A percentile compares a stretch with the other conserved stretches of the same genome.
These are phyloP conservation scores for Candida peoriensis DNA, from an alignment of 805 yeast genomes.

Conservation along the genomic window DNA sequence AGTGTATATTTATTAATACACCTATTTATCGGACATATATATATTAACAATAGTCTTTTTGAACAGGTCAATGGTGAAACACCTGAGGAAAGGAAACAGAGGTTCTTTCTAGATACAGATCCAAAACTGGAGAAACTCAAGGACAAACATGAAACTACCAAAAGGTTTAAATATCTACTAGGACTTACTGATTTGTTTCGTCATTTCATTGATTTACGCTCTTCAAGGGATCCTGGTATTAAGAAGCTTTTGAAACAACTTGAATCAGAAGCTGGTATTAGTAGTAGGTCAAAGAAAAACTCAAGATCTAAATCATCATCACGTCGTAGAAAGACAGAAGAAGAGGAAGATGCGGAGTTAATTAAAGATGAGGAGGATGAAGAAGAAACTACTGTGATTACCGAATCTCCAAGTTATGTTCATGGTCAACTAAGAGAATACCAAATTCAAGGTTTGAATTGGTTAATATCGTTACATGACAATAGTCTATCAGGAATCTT, in stretches of 20 bases:
- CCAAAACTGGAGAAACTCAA: conserved; percentile 52
- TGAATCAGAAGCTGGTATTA: conserved; percentile 44
- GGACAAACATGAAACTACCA: conserved; percentile 64
- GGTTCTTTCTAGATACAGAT: conserved; percentile 48
- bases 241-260: conserved; percentile 53
- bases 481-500: conserved; percentile 86
- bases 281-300: conserved; percentile 15
- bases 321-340: conserved; percentile 83
- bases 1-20: background rate
- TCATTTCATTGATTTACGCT: conserved; percentile 78
- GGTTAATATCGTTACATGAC: conserved; percentile 87
- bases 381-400: conserved; percentile 61
- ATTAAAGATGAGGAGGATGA: conserved; percentile 75
- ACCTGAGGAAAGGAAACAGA: conserved; percentile 35
- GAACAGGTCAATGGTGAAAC: conserved; percentile 18
- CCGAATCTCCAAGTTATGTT: conserved; percentile 79
- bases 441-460: conserved; percentile 91
- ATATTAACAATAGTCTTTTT: background rate
- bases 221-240: conserved; percentile 72
- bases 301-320: conserved; percentile 22
- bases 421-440: conserved; percentile 82
- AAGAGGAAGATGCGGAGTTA: conserved; percentile 93
- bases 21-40: too few relatives aligned
- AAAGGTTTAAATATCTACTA: conserved; percentile 73
- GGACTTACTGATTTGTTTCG: conserved; percentile 83